Evolutionary conservation across 2,329 filamentous ascomycete species (phyloP).

Genomic region (Madurella mycetomatis): DNA sequence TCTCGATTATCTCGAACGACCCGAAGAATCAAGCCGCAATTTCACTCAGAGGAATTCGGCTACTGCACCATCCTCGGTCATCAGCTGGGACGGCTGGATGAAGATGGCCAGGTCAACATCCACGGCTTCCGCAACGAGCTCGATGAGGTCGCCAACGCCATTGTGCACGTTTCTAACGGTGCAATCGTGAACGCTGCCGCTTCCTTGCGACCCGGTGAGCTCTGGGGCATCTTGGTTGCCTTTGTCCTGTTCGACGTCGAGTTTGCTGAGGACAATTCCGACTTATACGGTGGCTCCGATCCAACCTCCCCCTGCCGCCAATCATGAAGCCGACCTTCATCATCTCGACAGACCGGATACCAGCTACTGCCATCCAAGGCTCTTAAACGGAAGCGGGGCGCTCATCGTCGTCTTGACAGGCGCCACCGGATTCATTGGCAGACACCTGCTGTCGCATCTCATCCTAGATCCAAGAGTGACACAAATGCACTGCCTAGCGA

Average conservation of each 20-base stretch:
- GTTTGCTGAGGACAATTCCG: background rate
- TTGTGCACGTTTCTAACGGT: background rate
- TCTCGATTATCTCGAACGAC: background rate
- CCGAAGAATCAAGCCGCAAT: background rate
- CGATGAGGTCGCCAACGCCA: background rate
- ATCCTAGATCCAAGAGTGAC: constrained; percentile 21
- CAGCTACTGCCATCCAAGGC: background rate
- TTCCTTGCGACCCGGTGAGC: background rate
- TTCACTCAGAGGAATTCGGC: background rate
- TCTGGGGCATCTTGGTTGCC: background rate
- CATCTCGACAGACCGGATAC: background rate
- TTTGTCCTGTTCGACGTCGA: background rate
- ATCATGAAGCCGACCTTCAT: background rate
- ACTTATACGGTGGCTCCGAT: background rate
- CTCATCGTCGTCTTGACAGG: constrained; percentile 11
- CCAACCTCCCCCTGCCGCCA: background rate
- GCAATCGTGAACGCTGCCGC: background rate
- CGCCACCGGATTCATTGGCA: constrained; percentile 6
- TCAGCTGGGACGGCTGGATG: background rate
- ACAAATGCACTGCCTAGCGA: background rate
- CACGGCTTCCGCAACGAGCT: background rate
- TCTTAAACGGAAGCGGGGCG: background rate
- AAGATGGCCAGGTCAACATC: background rate
- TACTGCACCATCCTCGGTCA: background rate
- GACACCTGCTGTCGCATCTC: constrained; percentile 28